These are phyloP conservation scores for Mortierella sp. DNA, from an alignment of 371 early-diverging fungal species.

Conservation along the genomic window DNA sequence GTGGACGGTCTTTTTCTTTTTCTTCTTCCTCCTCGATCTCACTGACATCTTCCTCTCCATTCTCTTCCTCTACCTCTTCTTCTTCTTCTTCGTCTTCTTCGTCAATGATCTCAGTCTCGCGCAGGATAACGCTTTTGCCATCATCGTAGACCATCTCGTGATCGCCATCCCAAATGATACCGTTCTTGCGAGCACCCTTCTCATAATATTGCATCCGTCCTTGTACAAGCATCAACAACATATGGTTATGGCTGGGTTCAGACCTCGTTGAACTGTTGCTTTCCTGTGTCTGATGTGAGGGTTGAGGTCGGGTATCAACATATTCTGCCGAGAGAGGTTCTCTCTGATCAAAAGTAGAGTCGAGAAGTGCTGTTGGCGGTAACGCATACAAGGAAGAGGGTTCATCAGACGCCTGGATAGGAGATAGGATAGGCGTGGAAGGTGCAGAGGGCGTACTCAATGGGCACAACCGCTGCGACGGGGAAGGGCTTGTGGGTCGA, in stretches of 20 bases:
- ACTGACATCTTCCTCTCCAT: neutral
- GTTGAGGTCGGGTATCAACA: neutral
- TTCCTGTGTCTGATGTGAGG: neutral
- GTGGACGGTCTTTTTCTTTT: neutral
- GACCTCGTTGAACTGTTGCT: constrained; percentile 2
- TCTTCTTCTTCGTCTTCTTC: constrained; percentile 7
- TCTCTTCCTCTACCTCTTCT: constrained; percentile 11
- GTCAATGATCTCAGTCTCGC: neutral
- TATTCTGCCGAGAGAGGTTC: neutral
- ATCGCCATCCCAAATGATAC: constrained; percentile 16
- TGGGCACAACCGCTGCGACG: neutral
- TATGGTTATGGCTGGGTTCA: constrained; percentile 20
- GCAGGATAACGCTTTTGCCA: neutral
- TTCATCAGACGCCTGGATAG: neutral
- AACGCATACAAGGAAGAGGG: neutral
- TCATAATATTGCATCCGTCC: constrained; percentile 36
- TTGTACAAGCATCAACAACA: constrained; percentile 32
- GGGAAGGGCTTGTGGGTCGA: constrained; percentile 8
- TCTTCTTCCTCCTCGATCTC: constrained; percentile 16
- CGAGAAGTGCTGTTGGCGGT: no score
- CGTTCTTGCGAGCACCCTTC: constrained; percentile 30
- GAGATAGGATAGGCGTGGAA: neutral
- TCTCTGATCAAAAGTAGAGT: neutral
- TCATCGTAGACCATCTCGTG: neutral
- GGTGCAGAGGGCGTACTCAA: neutral